Conservation (phyloP, 805 yeast genomes). For the Candida sithepensis region DNA sequence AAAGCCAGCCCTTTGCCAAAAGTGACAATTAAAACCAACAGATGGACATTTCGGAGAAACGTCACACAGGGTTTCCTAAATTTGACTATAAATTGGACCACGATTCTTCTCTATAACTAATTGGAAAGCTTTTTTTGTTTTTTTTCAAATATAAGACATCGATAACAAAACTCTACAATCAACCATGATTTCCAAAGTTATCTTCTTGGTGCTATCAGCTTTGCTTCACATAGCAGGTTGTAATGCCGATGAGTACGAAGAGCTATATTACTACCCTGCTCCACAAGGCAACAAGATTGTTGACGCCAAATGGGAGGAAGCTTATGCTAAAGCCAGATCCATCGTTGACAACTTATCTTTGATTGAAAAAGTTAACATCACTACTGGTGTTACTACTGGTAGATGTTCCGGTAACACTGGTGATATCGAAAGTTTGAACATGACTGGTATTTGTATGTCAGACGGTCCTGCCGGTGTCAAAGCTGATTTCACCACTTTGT, state of each 20-base stretch:
- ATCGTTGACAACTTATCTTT: conserved; percentile 54
- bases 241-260: not conserved
- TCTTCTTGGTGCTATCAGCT: not conserved
- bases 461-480: conserved; percentile 64
- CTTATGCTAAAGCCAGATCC: conserved; percentile 52
- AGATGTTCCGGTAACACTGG: conserved; percentile 49
- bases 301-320: conserved; percentile 47
- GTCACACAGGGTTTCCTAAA: too few relatives aligned
- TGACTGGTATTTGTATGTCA: conserved; percentile 52
- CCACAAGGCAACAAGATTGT: conserved; percentile 12
- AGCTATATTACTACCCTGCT: conserved; percentile 10
- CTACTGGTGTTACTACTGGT: conserved; percentile 41
- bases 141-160: too few relatives aligned
- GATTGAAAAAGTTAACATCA: conserved; percentile 56
- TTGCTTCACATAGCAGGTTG: not conserved
- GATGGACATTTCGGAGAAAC: too few relatives aligned
- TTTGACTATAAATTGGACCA: not conserved
- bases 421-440: conserved; percentile 56
- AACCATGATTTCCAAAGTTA: not conserved
- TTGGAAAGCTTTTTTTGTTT: too few relatives aligned
- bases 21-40: too few relatives aligned
- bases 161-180: not conserved
- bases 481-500: conserved; percentile 53
- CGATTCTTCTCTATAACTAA: too few relatives aligned
- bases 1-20: too few relatives aligned